Base-by-base conservation (phyloP, 345 rosid genomes). In the Salix arbutifolia region DNA sequence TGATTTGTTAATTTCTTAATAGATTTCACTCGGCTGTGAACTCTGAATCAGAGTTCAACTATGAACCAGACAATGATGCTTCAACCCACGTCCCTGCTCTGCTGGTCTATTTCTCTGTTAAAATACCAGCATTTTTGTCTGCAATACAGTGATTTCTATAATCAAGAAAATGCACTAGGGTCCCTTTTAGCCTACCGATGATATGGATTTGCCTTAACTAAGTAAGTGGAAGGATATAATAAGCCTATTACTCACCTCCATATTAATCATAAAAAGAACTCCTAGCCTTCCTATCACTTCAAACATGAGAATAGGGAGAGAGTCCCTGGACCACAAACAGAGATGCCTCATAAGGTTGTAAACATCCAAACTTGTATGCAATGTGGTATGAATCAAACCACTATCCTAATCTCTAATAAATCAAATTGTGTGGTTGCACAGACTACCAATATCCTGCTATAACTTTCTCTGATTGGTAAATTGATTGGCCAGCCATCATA, bases 141-240 rank as follows among this genome's bases (percentile, higher is more conserved):
- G 25, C 42, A 44, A 38, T 19, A 64, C 19, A 40, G 33, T 44
- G 58, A 65, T 40, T 44, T 25, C 10, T 48, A 33, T 30, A 65
- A 46, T 53, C 8, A n/a, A 31, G 26, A 66, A 66, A 46, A 52
- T 35, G 46, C 37, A 37, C 76, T 2, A 0, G 58, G 42, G 18
- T 48, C 72, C 58, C 78, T 75, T 75, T 52, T 67, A 67, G 78
- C 78, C 78, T 75, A 75, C 78, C 72, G 31, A 1, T 65, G 67
- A 72, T 25, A 72, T 23, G 66, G 26, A 38, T 13, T 25, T 18
- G 52, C 65, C 37, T 30, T 31, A 56, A 38, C 19, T 8, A 42
- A 75, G 4, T 16, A 5, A 67, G 78, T 75, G 78, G 72, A 50
- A 53, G 65, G 35, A 67, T 69, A 50, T n/a, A 40, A 40, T 67